These are phyloP conservation scores for Xerocomus nothofagi DNA, from an alignment of 1,284 basidiomycete genomes.

Conservation along the genomic window DNA sequence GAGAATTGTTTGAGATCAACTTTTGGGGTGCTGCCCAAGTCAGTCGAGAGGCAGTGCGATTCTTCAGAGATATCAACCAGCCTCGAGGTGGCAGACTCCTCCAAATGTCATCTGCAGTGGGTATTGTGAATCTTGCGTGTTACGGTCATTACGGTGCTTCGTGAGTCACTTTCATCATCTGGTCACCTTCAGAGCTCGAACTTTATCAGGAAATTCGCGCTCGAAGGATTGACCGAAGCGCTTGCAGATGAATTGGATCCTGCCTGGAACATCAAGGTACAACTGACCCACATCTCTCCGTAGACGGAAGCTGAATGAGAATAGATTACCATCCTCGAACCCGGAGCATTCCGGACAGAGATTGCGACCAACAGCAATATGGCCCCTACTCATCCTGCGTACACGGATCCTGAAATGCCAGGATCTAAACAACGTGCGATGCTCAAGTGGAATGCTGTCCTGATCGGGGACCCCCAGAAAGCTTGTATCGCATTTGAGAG, in stretches of 20 bases:
- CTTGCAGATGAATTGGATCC: conserved; percentile 28
- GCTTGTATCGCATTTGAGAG: too few species aligned
- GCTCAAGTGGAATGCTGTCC: not conserved
- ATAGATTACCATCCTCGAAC: too few species aligned
- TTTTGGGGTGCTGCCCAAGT: conserved; percentile 39
- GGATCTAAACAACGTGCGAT: conserved; percentile 8
- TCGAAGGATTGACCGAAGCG: conserved; percentile 27
- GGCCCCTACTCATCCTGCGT: conserved; percentile 18
- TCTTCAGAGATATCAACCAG: conserved; percentile 40
- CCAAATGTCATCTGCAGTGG: conserved; percentile 31
- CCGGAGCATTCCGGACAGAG: conserved; percentile 15
- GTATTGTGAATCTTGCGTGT: conserved; percentile 4
- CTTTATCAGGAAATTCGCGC: conserved; percentile 24
- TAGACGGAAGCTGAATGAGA: too few species aligned
- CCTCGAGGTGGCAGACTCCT: conserved; percentile 36
- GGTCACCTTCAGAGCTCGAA: not conserved
- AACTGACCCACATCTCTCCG: too few species aligned
- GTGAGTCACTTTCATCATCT: conserved; percentile 7
- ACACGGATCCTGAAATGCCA: conserved; percentile 11
- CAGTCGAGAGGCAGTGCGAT: conserved; percentile 33
- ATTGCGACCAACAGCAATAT: conserved; percentile 4
- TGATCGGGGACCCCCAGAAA: conserved; percentile 14
- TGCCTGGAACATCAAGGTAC: not conserved
- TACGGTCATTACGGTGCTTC: conserved; percentile 26
- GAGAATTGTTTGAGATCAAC: conserved; percentile 36